Evolutionary conservation across 139 green algal species (phyloP).

Genomic region (Pleodorina starrii): DNA sequence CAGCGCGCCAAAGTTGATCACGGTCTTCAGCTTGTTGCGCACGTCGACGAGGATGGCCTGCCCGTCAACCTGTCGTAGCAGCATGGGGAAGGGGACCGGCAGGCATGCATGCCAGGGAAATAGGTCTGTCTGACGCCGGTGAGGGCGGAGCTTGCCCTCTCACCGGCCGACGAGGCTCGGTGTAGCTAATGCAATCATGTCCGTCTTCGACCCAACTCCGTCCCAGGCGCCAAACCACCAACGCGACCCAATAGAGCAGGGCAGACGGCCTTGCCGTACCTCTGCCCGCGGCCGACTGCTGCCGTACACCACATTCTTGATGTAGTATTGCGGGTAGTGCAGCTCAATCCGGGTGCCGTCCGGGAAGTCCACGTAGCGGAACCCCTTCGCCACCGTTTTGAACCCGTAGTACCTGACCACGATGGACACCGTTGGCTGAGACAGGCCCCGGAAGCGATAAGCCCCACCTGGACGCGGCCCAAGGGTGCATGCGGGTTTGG

Average conservation of each 20-base stretch:
- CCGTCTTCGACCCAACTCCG: too few relatives aligned
- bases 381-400: slow-evolving; percentile 81
- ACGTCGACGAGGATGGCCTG: slow-evolving; percentile 66
- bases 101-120: too few relatives aligned
- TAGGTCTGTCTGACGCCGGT: too few relatives aligned
- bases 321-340: slow-evolving; percentile 77
- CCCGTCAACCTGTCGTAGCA: slow-evolving; percentile 65
- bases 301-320: slow-evolving; percentile 69
- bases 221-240: too few relatives aligned
- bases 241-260: too few relatives aligned
- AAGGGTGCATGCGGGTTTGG: neutral
- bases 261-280: too few relatives aligned
- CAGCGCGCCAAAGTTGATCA: slow-evolving; percentile 69
- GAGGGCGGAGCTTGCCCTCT: too few relatives aligned
- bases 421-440: slow-evolving; percentile 80
- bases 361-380: slow-evolving; percentile 73
- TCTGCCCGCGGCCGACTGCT: slow-evolving; percentile 50
- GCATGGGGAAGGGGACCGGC: too few relatives aligned
- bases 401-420: slow-evolving; percentile 79
- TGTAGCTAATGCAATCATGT: too few relatives aligned
- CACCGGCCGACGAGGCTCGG: too few relatives aligned
- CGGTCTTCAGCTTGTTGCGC: slow-evolving; percentile 58
- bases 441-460: slow-evolving; percentile 79
- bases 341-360: slow-evolving; percentile 82
- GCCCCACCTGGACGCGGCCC: slow-evolving; percentile 39